These are phyloP conservation scores for Gyromitra esculenta DNA, from an alignment of 2,329 filamentous ascomycete genomes.

Conservation along the genomic window DNA sequence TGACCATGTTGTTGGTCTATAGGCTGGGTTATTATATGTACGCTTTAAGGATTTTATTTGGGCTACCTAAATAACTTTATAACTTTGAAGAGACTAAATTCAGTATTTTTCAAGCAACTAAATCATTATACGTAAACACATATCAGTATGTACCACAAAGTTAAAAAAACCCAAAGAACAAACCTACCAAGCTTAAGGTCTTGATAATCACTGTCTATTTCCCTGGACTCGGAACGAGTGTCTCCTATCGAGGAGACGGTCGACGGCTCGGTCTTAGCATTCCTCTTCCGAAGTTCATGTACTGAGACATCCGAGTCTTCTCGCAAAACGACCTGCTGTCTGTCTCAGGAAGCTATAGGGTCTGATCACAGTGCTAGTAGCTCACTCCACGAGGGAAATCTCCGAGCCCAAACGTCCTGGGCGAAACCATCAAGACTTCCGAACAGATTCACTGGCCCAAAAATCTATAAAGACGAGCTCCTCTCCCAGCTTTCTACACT, in stretches of 20 bases:
- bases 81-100: no score
- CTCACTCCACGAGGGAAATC: not conserved
- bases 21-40: no score
- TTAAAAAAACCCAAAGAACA: no score
- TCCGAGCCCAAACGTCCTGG: not conserved
- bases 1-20: no score
- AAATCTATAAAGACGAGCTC: constrained; percentile 35
- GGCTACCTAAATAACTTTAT: no score
- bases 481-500: constrained; percentile 5
- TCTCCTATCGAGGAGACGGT: not conserved
- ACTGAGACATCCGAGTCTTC: constrained; percentile 21
- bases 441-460: not conserved
- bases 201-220: no score
- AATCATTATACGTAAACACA: no score
- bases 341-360: constrained; percentile 4
- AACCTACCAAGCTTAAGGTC: no score
- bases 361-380: not conserved
- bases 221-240: not conserved
- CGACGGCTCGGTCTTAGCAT: constrained; percentile 10
- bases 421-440: not conserved
- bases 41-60: no score
- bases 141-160: no score
- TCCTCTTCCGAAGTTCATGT: not conserved
- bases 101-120: no score
- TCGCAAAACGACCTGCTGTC: not conserved